Base-by-base conservation (phyloP, 2,329 filamentous ascomycete genomes). In the Venturia nashicola region DNA sequence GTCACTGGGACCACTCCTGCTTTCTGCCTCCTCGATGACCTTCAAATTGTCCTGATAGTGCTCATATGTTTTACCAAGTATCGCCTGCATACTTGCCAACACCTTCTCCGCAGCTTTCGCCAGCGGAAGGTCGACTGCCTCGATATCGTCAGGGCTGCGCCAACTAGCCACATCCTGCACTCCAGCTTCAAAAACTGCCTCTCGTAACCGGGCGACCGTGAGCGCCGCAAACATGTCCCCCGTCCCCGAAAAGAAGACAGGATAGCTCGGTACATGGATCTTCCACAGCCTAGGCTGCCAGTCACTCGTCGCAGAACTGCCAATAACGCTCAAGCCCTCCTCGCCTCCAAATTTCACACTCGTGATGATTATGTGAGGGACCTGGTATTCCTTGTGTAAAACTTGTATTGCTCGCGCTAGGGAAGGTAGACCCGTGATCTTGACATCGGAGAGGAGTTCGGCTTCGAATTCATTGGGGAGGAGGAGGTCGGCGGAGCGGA, bases 171-270 rank as follows among this genome's bases (percentile, higher is more conserved):
- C 82, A 8, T 77, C 12, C 6, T 42, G 39, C 9, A 66, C 72
- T 18, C 79, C 75, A 4, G 96, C 76, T 3, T 76, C 76, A 62
- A 78, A 75, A 1, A 90, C 88, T 34, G 90, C 91, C 78, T 97
- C 90, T 65, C 93, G 87, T 71, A 99, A 85, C 39, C 93, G 86
- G 48, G 90, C 90, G 1, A 96, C 86, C 72, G 91, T 91, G 57
- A 99, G 81, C 8, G 93, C 93, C 39, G 91, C 93, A 72, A 99
- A 97, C 93, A 99, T 97, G 78, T 99, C 94, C 59, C 94, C 94
- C 0, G 95, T 97, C 48, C 94, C 94, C 70, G 89, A 91, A 76
- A 97, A 99, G 80, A 94, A 96, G 76, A 91, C 90, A 72, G 96
- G 89, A 65, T 97, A 86, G 36, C 88, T 84, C 0, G 93, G 91